phyloP scores from a whole-genome alignment of 2,329 filamentous ascomycete genomes.

The Penicillium aurantiogriseum region DNA sequence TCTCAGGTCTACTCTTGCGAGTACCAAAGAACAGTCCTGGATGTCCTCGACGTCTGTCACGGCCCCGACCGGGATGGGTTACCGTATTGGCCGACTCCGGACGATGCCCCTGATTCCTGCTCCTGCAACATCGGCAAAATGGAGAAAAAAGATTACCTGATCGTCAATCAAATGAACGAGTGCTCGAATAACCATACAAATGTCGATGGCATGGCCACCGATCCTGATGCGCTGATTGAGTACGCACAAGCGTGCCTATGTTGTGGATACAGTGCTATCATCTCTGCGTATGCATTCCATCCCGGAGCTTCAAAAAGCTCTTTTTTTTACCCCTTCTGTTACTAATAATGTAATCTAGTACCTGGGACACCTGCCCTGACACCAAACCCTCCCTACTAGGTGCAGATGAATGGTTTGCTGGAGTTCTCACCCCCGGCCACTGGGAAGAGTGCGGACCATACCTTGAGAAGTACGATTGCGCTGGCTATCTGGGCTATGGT shows the following conservation, averaged over 20 bases:
- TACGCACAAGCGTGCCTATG: constrained; percentile 15
- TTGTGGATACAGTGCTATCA: constrained; percentile 15
- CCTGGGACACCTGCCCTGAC: constrained; percentile 18
- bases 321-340: background rate
- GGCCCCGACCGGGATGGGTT: constrained; percentile 8
- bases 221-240: background rate
- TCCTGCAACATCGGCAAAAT: constrained; percentile 20
- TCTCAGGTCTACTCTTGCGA: constrained; percentile 11
- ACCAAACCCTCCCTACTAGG: constrained; percentile 11
- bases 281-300: constrained; percentile 14
- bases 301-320: background rate
- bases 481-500: constrained; percentile 12
- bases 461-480: constrained; percentile 15
- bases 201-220: background rate
- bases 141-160: constrained; percentile 1
- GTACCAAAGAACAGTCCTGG: constrained; percentile 11
- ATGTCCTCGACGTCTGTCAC: constrained; percentile 4
- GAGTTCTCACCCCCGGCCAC: background rate
- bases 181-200: constrained; percentile 14
- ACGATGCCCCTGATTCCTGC: constrained; percentile 17
- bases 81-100: constrained; percentile 19
- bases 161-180: background rate
- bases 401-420: constrained; percentile 5
- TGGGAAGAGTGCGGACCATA: constrained; percentile 16
- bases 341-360: background rate